Percentiles rank a stretch among this genome's conserved stretches.
Conservation (phyloP, 2,329 filamentous ascomycete genomes). For the Fusarium sp. region DNA sequence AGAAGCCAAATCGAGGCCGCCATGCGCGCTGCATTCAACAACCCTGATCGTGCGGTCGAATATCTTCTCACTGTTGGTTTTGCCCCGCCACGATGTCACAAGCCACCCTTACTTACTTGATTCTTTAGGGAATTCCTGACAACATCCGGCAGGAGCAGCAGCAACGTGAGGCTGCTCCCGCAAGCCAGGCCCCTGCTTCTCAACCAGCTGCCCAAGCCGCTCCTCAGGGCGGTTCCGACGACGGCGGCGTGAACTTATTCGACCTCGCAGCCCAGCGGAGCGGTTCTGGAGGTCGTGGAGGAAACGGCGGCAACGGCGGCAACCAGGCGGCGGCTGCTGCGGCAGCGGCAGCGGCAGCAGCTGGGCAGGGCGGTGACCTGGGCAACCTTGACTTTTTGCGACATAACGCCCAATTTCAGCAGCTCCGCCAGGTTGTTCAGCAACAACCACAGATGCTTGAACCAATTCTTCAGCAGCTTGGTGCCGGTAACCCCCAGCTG, state of each 20-base stretch:
- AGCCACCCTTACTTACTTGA: constrained; percentile 17
- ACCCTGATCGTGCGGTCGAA: constrained; percentile 96
- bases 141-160: constrained; percentile 77
- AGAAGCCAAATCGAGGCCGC: constrained; percentile 88
- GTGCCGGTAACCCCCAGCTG: constrained; percentile 91
- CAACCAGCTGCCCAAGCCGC: constrained; percentile 51
- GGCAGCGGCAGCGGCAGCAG: constrained; percentile 58
- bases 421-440: constrained; percentile 95
- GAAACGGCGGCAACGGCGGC: constrained; percentile 54
- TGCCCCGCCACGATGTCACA: neutral
- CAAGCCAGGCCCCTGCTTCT: constrained; percentile 52
- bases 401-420: constrained; percentile 97
- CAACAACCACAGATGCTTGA: constrained; percentile 99
- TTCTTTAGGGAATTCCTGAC: constrained; percentile 83
- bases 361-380: constrained; percentile 64
- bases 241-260: constrained; percentile 85
- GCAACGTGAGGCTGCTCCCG: constrained; percentile 49
- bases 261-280: constrained; percentile 86
- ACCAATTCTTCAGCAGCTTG: constrained; percentile 95
- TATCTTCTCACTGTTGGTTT: constrained; percentile 83
- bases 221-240: constrained; percentile 62
- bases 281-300: constrained; percentile 57
- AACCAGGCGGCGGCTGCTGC: constrained; percentile 54
- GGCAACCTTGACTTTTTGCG: constrained; percentile 92
- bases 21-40: constrained; percentile 96